These are phyloP conservation scores for Schwanniomyces polymorphus DNA, from an alignment of 805 yeast genomes.

Conservation along the genomic window DNA sequence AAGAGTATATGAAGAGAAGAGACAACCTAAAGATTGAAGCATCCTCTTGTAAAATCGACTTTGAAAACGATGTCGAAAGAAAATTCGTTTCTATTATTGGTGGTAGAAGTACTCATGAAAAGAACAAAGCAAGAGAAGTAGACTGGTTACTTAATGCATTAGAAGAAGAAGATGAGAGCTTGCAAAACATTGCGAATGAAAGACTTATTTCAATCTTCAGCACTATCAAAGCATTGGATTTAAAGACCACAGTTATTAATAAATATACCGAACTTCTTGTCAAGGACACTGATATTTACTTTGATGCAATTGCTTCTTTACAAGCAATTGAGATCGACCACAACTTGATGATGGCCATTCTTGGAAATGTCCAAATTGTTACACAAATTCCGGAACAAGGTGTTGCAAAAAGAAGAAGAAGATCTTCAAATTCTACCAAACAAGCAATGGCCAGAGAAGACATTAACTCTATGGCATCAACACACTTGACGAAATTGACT, in stretches of 20 bases:
- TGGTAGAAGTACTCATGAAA: slow-evolving; percentile 47
- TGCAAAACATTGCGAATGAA: slow-evolving; percentile 45
- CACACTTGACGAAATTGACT: slow-evolving; percentile 76
- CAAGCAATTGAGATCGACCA: slow-evolving; percentile 56
- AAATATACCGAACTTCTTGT: slow-evolving; percentile 56
- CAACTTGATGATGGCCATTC: slow-evolving; percentile 56
- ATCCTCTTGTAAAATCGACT: slow-evolving; percentile 47
- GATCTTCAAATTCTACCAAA: slow-evolving; percentile 76
- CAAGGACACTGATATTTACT: slow-evolving; percentile 29
- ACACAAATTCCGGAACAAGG: slow-evolving; percentile 45
- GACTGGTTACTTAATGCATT: slow-evolving; percentile 60
- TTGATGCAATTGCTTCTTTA: slow-evolving; percentile 46
- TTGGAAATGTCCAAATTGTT: slow-evolving; percentile 60
- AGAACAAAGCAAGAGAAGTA: slow-evolving; percentile 49
- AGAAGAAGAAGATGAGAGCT: slow-evolving; percentile 33
- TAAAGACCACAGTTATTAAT: slow-evolving; percentile 53
- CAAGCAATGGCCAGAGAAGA: slow-evolving; percentile 74
- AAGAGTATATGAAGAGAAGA: slow-evolving; percentile 38
- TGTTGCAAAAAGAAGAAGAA: slow-evolving; percentile 73
- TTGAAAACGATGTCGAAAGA: slow-evolving; percentile 52
- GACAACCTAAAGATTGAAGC: slow-evolving; percentile 43
- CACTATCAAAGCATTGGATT: slow-evolving; percentile 51
- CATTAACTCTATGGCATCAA: slow-evolving; percentile 71
- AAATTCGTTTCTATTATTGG: slow-evolving; percentile 61
- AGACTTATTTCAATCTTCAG: slow-evolving; percentile 59